phyloP scores from a whole-genome alignment of 768 basidiomycete genomes.

The Suillus cothurnatus region DNA sequence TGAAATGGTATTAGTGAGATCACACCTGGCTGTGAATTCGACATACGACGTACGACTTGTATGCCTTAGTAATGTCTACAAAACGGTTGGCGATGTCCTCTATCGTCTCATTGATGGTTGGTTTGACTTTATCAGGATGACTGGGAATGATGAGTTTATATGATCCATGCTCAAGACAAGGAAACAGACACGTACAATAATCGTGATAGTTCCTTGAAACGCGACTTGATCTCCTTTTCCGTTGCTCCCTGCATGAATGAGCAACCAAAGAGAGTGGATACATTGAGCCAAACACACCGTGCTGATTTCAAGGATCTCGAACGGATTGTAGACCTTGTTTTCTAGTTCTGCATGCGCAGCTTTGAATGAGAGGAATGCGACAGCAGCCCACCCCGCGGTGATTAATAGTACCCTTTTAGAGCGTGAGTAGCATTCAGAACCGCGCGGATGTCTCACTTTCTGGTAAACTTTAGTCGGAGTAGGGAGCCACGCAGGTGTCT shows the following conservation, averaged over 20 bases:
- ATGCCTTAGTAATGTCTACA: conserved; percentile 94
- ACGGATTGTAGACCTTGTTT: conserved; percentile 86
- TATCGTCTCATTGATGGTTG: conserved; percentile 78
- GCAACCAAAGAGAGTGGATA: conserved; percentile 3
- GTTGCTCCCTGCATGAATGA: conserved; percentile 50
- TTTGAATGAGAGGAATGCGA: conserved; percentile 69
- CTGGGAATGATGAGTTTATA: conserved; percentile 41
- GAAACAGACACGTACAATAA: conserved; percentile 60
- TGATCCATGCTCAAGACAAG: neutral
- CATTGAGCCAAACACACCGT: conserved; percentile 45
- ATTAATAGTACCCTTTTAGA: conserved; percentile 59
- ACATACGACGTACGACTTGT: conserved; percentile 73
- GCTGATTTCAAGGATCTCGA: conserved; percentile 84
- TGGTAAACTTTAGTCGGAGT: conserved; percentile 49
- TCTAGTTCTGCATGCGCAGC: conserved; percentile 57
- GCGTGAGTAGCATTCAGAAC: conserved; percentile 12
- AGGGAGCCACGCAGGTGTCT: conserved; percentile 48
- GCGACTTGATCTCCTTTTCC: conserved; percentile 94
- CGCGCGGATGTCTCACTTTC: conserved; percentile 43
- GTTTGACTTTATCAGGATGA: conserved; percentile 95
- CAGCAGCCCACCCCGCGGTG: conserved; percentile 70
- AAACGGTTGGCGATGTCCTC: conserved; percentile 87
- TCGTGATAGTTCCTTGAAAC: conserved; percentile 90
- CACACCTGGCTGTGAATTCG: neutral
- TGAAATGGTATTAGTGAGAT: conserved; percentile 2